A percentile compares a stretch with the other conserved stretches of the same genome.
These are phyloP conservation scores for Blastocystis sp. DNA, from an alignment of 352 stramenopile genomes.

Conservation along the genomic window DNA sequence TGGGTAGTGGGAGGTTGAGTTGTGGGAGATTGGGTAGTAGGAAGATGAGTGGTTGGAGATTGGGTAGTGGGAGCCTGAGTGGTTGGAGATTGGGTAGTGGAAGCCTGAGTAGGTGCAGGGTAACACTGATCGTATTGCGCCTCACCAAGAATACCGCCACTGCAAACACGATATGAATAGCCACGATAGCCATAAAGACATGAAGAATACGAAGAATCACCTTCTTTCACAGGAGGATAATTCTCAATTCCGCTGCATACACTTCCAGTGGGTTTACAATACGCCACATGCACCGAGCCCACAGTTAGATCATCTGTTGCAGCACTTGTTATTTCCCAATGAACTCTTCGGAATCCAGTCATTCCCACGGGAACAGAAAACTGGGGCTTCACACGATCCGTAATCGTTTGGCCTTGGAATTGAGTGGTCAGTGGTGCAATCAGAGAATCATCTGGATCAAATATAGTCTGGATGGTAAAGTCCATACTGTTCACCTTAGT, in stretches of 20 bases:
- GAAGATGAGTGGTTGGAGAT: too few species aligned
- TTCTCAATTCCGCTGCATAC: not conserved
- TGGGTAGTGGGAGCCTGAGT: too few species aligned
- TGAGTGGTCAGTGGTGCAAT: not conserved
- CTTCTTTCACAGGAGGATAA: slow-evolving; percentile 10
- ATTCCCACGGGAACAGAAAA: not conserved
- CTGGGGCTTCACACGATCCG: not conserved
- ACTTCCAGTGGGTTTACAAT: slow-evolving; percentile 1
- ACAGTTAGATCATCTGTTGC: not conserved
- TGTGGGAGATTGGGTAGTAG: too few species aligned
- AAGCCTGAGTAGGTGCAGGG: too few species aligned
- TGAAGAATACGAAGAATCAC: not conserved
- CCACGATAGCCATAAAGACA: slow-evolving; percentile 32
- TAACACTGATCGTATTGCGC: not conserved
- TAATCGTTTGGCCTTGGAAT: not conserved
- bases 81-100: too few species aligned
- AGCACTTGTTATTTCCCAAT: not conserved
- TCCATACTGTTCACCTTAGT: not conserved
- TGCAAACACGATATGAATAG: slow-evolving; percentile 37
- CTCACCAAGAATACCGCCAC: not conserved
- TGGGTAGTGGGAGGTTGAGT: too few species aligned
- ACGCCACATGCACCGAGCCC: not conserved
- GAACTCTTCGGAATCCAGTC: not conserved
- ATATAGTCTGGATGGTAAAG: not conserved
- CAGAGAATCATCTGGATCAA: not conserved